phyloP scores from a whole-genome alignment of 2,329 filamentous ascomycete species.

The Talaromyces sp. region DNA sequence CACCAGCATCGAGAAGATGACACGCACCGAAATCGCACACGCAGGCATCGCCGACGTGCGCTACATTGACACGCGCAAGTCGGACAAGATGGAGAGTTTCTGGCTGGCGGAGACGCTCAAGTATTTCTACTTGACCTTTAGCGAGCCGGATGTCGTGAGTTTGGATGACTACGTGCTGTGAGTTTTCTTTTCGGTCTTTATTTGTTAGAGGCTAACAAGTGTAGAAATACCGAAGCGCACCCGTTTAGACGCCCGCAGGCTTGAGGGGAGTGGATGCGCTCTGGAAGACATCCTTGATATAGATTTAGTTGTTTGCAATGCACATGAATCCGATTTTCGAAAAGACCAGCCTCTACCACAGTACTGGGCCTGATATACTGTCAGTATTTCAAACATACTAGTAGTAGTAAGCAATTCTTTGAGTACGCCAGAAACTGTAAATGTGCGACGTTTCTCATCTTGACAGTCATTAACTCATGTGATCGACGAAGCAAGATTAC shows the following conservation, averaged over 20 bases:
- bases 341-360: neutral
- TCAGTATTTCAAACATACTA: too few relatives aligned
- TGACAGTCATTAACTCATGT: too few relatives aligned
- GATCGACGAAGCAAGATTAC: neutral
- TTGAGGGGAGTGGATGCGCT: neutral
- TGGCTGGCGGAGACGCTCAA: constrained; percentile 43
- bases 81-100: constrained; percentile 40
- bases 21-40: constrained; percentile 38
- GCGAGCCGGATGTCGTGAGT: constrained; percentile 32
- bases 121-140: constrained; percentile 42
- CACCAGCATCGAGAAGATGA: constrained; percentile 38
- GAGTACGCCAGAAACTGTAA: too few relatives aligned
- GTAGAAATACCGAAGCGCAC: constrained; percentile 12
- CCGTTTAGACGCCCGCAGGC: constrained; percentile 5
- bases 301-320: neutral
- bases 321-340: neutral
- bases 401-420: too few relatives aligned
- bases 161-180: constrained; percentile 41
- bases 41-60: constrained; percentile 40
- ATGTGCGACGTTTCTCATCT: too few relatives aligned
- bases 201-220: neutral
- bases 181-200: constrained; percentile 12
- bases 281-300: neutral
- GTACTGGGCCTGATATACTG: neutral
- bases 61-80: constrained; percentile 18